Conservation (phyloP, 2,329 filamentous ascomycete genomes). For the Endothia cerciana region DNA sequence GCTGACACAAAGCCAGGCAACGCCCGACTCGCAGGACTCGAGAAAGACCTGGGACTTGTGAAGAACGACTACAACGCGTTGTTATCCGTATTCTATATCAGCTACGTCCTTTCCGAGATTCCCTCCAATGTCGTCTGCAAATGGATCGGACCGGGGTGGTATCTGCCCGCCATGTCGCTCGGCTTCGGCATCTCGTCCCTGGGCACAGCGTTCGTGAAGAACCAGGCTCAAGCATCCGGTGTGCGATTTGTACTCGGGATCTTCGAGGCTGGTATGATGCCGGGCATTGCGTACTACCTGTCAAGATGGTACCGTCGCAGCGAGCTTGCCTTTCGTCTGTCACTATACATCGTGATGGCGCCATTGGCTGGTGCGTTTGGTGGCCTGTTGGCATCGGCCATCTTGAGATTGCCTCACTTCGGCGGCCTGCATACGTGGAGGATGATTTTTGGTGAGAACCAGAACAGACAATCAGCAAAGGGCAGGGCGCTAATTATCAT, state of each 20-base stretch:
- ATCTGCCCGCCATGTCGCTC: slow-evolving; percentile 64
- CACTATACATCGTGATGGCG: slow-evolving; percentile 64
- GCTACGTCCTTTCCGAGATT: slow-evolving; percentile 75
- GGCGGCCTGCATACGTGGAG: slow-evolving; percentile 62
- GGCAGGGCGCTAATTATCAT: background rate
- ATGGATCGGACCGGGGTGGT: slow-evolving; percentile 73
- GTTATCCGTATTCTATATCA: slow-evolving; percentile 71
- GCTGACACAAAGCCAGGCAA: slow-evolving; percentile 57
- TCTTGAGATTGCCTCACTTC: slow-evolving; percentile 63
- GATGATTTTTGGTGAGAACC: slow-evolving; percentile 63
- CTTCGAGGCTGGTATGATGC: slow-evolving; percentile 76
- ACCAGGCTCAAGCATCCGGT: slow-evolving; percentile 53
- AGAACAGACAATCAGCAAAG: background rate
- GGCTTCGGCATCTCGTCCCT: slow-evolving; percentile 67
- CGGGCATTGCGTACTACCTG: slow-evolving; percentile 75
- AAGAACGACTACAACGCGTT: slow-evolving; percentile 72
- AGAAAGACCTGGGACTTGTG: slow-evolving; percentile 61
- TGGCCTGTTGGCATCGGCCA: slow-evolving; percentile 59
- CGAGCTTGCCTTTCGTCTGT: slow-evolving; percentile 63
- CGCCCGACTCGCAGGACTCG: slow-evolving; percentile 67
- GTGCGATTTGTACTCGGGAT: slow-evolving; percentile 70
- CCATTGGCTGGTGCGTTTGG: slow-evolving; percentile 68
- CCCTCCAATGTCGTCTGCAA: slow-evolving; percentile 72
- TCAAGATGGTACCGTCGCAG: slow-evolving; percentile 66
- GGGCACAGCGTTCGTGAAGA: slow-evolving; percentile 66